A percentile compares a stretch with the other conserved stretches of the same genome.
Conservation (phyloP, 2,329 filamentous ascomycete species). For the Trichoderma atroviride region DNA sequence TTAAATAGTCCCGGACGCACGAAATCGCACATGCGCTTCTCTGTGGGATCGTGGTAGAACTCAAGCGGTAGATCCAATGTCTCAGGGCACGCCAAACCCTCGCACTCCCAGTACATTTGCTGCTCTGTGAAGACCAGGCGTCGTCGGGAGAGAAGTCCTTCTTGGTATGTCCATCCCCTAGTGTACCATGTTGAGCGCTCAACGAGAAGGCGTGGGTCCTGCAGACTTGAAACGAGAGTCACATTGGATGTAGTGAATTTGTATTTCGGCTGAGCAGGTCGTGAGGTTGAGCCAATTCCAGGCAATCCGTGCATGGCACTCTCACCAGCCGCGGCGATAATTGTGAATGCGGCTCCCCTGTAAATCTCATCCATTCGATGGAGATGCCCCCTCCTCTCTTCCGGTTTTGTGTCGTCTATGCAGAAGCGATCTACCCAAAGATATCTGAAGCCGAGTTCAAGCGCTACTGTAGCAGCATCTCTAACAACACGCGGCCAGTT, state of each 20-base stretch:
- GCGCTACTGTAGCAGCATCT: conserved; percentile 39
- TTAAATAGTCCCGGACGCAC: conserved; percentile 42
- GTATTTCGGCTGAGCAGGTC: conserved; percentile 38
- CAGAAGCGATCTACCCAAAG: conserved; percentile 46
- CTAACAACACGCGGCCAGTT: conserved; percentile 39
- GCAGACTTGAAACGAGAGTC: conserved; percentile 40
- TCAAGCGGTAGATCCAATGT: conserved; percentile 38
- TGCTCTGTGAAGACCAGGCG: conserved; percentile 45
- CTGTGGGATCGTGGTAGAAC: conserved; percentile 38
- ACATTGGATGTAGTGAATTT: conserved; percentile 38
- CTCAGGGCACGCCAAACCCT: conserved; percentile 43
- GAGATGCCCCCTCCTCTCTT: conserved; percentile 39
- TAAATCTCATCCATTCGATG: conserved; percentile 45
- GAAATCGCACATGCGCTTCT: conserved; percentile 42
- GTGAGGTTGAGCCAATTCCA: conserved; percentile 37
- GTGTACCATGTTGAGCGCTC: conserved; percentile 41
- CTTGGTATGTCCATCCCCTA: conserved; percentile 46
- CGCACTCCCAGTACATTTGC: conserved; percentile 47
- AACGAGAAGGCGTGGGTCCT: conserved; percentile 37
- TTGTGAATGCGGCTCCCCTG: conserved; percentile 40
- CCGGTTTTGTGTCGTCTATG: conserved; percentile 34
- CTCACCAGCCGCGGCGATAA: conserved; percentile 44
- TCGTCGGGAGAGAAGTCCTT: conserved; percentile 42
- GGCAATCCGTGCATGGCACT: conserved; percentile 41
- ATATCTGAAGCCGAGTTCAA: conserved; percentile 39